Percentiles rank a stretch among this genome's conserved stretches.
Conservation (phyloP, 352 stramenopile species). For the Phytophthora fragariaefolia region DNA sequence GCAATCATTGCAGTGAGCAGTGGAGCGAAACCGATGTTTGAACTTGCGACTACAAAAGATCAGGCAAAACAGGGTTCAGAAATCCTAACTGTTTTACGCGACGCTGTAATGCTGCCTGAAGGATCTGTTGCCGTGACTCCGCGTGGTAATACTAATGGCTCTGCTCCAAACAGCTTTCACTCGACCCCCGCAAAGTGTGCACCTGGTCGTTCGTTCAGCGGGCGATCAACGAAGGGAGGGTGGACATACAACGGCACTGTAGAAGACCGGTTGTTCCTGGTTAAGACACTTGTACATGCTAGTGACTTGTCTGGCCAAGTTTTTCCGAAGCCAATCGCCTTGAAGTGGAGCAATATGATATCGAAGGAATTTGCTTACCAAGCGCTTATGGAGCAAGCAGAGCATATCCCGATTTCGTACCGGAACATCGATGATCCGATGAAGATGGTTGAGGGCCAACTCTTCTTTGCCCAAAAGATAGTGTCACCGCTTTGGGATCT, state of each 20-base stretch:
- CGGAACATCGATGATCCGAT: slow-evolving; percentile 81
- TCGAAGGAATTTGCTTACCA: slow-evolving; percentile 91
- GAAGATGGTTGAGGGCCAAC: slow-evolving; percentile 87
- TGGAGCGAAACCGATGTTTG: slow-evolving; percentile 26
- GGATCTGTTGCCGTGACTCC: slow-evolving; percentile 42
- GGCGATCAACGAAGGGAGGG: slow-evolving; percentile 43
- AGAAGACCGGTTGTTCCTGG: slow-evolving; percentile 86
- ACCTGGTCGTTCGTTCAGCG: slow-evolving; percentile 31
- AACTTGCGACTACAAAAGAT: slow-evolving; percentile 27
- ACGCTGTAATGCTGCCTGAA: slow-evolving; percentile 71
- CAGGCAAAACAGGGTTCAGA: slow-evolving; percentile 36
- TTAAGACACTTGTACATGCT: slow-evolving; percentile 86
- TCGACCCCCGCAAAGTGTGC: slow-evolving; percentile 21
- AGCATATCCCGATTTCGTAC: slow-evolving; percentile 84
- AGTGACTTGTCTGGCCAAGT: slow-evolving; percentile 89
- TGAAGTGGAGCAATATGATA: slow-evolving; percentile 93
- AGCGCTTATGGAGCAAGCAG: slow-evolving; percentile 79
- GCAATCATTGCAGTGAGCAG: slow-evolving; percentile 34
- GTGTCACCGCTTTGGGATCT: slow-evolving; percentile 79
- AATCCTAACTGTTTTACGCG: slow-evolving; percentile 57
- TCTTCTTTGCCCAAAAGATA: slow-evolving; percentile 89
- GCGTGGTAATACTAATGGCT: slow-evolving; percentile 28
- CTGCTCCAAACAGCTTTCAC: slow-evolving; percentile 33
- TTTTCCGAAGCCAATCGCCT: slow-evolving; percentile 86
- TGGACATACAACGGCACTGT: slow-evolving; percentile 72